A percentile compares a stretch with the other conserved stretches of the same genome.
These are phyloP conservation scores for Candida koratica DNA, from an alignment of 805 yeast species.

Conservation along the genomic window DNA sequence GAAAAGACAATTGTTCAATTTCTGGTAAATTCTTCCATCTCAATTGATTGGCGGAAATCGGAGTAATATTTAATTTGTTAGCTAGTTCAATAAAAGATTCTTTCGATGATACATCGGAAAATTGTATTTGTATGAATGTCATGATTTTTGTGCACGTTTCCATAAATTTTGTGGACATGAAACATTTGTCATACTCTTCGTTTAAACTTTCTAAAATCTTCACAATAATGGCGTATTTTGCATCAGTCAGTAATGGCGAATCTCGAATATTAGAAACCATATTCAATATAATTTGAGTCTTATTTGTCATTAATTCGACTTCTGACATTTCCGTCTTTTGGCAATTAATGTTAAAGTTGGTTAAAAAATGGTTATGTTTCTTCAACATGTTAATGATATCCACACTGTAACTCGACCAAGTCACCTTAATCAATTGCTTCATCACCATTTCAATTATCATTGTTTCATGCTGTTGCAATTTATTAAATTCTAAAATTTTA, in stretches of 20 bases:
- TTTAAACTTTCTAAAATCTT: conserved; percentile 20
- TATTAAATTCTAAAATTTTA: conserved; percentile 22
- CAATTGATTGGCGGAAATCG: conserved; percentile 11
- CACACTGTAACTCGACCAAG: conserved; percentile 25
- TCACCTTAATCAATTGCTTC: conserved; percentile 22
- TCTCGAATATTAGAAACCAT: conserved; percentile 5
- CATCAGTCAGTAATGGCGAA: background rate
- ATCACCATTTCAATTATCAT: conserved; percentile 21
- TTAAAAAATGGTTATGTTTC: conserved; percentile 1
- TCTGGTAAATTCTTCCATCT: conserved; percentile 18
- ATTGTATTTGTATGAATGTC: conserved; percentile 14
- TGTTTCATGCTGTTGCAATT: conserved; percentile 21
- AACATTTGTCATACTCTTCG: conserved; percentile 26
- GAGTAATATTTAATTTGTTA: conserved; percentile 13
- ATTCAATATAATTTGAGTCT: conserved; percentile 4
- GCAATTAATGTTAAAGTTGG: conserved; percentile 4
- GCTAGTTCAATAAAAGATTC: conserved; percentile 10
- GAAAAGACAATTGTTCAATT: conserved; percentile 20
- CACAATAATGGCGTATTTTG: background rate
- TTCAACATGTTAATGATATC: conserved; percentile 13
- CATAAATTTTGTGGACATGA: conserved; percentile 20
- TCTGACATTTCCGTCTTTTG: conserved; percentile 6
- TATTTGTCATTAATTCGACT: conserved; percentile 11
- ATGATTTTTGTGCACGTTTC: conserved; percentile 30
- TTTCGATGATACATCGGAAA: background rate